Evolutionary conservation across 2,329 filamentous ascomycete species (phyloP), one percentile per base, ranked within the genome.

Genomic region (Penicillium psychrosexuale): DNA sequence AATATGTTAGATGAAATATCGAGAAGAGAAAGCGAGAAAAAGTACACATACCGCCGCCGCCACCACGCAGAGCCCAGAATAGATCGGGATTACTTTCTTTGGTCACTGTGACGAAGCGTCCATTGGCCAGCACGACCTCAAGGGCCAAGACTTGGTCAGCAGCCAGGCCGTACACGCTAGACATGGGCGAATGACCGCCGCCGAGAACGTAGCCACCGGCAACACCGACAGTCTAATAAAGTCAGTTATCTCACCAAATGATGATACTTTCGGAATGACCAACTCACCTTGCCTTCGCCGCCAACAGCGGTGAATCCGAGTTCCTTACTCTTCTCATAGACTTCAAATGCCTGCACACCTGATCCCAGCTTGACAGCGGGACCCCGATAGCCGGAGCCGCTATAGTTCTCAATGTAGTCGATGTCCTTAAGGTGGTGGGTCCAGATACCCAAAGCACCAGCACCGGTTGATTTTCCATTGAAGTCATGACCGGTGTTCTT

Each of bases 141-240:
- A 67, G 51, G 5, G 65, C 61, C 9, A 69, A 49, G 11, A 66
- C 65, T 38, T 69, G 65, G 28, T 69, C 67, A 8, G 63, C 65
- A 15, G 3, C 80, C 0, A 89, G 72, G 13, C 85, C 85, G 49
- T 80, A 82, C 24, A 68, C 70, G 2, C 79, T 79, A 39, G 74
- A 78, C 5, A 87, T 72, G 1, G 78, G 73, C 0, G 77, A 79
- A 63, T 85, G 82, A 0, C 85, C 84, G 13, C 83, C 84, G 5
- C 83, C 84, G 60, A 84, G 82, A 3, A 77, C 78, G 60, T 81
- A 87, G 0, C 84, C 84, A 30, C 84, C 84, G 0, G 80, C 79
- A 11, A 84, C 63, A 8, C 83, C 83, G 6, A 87, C 83, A 0
- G 80, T 81, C 15, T 59, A 42, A 9, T n/a, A 39, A 38, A 22